Conservation (phyloP, 805 yeast species). For the Ascoidea tarda region DNA sequence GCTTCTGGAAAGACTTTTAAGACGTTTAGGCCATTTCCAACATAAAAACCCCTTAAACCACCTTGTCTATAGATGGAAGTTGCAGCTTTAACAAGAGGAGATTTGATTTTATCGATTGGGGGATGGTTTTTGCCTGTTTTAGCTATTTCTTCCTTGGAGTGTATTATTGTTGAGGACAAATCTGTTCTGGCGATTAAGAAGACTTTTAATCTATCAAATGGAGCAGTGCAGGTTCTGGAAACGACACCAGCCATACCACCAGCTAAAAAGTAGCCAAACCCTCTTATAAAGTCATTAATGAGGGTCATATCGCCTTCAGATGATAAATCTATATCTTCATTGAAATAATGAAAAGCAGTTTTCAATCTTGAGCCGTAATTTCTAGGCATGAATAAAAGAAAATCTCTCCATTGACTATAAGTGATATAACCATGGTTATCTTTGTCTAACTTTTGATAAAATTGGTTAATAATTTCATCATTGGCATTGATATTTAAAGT, state of each 20-base stretch:
- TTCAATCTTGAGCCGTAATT: constrained; percentile 59
- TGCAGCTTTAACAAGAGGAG: constrained; percentile 74
- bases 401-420: constrained; percentile 77
- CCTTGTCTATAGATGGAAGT: constrained; percentile 75
- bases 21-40: constrained; percentile 91
- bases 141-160: constrained; percentile 36
- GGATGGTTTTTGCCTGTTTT: constrained; percentile 24
- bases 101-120: constrained; percentile 33
- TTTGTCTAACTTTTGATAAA: constrained; percentile 38
- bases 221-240: constrained; percentile 93
- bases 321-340: constrained; percentile 68
- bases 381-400: constrained; percentile 71
- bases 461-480: constrained; percentile 32
- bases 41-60: constrained; percentile 78
- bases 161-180: constrained; percentile 52
- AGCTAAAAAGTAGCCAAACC: constrained; percentile 82
- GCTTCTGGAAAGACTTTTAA: constrained; percentile 92
- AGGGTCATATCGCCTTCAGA: constrained; percentile 90
- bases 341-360: constrained; percentile 72
- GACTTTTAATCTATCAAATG: constrained; percentile 90
- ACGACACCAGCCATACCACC: constrained; percentile 96
- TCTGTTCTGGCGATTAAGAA: constrained; percentile 87
- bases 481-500: constrained; percentile 40
- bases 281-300: constrained; percentile 63
- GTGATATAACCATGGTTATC: constrained; percentile 56